phyloP scores from a whole-genome alignment of 169 alveolate species.

The Cryptosporidium ubiquitum region DNA sequence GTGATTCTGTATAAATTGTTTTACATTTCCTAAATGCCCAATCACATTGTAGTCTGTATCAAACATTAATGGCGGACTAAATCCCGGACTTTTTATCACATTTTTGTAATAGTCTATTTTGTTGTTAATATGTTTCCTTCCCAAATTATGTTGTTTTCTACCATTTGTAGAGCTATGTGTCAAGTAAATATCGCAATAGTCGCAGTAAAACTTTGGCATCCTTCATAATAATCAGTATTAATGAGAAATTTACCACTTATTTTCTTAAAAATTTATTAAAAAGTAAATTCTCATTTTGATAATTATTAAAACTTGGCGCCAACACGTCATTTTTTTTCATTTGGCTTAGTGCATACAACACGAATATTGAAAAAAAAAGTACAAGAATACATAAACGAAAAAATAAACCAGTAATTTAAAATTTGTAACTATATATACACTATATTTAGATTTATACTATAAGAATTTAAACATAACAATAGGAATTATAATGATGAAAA shows the following conservation, averaged over 20 bases:
- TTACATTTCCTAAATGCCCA: conserved; percentile 43
- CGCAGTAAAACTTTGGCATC: conserved; percentile 99
- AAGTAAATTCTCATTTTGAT: too few relatives aligned
- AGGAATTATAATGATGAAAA: background rate
- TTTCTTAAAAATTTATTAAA: background rate
- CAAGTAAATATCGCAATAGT: conserved; percentile 98
- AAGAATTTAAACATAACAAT: too few relatives aligned
- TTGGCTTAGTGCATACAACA: background rate
- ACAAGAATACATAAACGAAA: too few relatives aligned
- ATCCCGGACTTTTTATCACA: conserved; percentile 39
- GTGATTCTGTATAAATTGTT: background rate
- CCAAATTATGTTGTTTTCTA: conserved; percentile 96
- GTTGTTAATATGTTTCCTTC: conserved; percentile 97
- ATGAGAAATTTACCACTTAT: background rate
- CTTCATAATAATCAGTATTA: background rate
- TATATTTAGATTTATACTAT: too few relatives aligned
- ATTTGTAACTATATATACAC: too few relatives aligned
- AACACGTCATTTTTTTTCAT: background rate
- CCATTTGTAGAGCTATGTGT: conserved; percentile 99
- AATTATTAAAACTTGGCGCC: background rate
- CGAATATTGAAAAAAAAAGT: too few relatives aligned
- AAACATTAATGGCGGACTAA: conserved; percentile 23
- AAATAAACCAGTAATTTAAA: background rate
- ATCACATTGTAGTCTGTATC: conserved; percentile 46
- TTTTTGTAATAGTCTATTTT: conserved; percentile 96